Evolutionary conservation across 768 basidiomycete species (phyloP).

Genomic region (Rubroboletus pulcherrimus): DNA sequence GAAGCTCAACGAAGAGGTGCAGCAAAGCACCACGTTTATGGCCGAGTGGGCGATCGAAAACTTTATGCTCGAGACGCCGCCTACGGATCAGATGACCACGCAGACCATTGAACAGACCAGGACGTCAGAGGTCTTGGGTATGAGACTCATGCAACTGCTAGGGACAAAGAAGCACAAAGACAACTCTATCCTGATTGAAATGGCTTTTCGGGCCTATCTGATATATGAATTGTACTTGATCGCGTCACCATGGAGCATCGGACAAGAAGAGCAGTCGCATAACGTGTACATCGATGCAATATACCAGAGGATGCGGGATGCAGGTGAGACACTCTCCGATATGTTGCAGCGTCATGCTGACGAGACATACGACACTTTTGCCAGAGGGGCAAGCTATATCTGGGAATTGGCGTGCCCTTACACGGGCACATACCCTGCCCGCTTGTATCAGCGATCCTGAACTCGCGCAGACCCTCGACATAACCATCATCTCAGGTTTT

Average conservation of each 20-base stretch:
- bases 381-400: constrained; percentile 42
- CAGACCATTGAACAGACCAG: constrained; percentile 10
- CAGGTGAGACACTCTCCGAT: constrained; percentile 25
- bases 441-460: constrained; percentile 10
- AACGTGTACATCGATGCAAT: constrained; percentile 21
- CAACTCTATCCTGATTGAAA: constrained; percentile 30
- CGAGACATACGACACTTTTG: neutral
- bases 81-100: constrained; percentile 2
- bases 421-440: constrained; percentile 19
- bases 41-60: constrained; percentile 40
- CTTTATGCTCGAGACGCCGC: constrained; percentile 23
- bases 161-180: constrained; percentile 21
- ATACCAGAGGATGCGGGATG: constrained; percentile 32
- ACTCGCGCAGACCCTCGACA: neutral
- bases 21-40: constrained; percentile 41
- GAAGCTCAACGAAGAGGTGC: constrained; percentile 43
- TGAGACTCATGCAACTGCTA: constrained; percentile 17
- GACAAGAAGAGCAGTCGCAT: constrained; percentile 12
- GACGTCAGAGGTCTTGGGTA: constrained; percentile 10
- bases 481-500: constrained; percentile 17
- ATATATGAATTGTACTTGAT: constrained; percentile 9
- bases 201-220: constrained; percentile 26
- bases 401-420: constrained; percentile 41
- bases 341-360: neutral
- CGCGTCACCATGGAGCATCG: constrained; percentile 20